phyloP scores from a whole-genome alignment of 805 yeast species.

The Wickerhamomyces mucosus region DNA sequence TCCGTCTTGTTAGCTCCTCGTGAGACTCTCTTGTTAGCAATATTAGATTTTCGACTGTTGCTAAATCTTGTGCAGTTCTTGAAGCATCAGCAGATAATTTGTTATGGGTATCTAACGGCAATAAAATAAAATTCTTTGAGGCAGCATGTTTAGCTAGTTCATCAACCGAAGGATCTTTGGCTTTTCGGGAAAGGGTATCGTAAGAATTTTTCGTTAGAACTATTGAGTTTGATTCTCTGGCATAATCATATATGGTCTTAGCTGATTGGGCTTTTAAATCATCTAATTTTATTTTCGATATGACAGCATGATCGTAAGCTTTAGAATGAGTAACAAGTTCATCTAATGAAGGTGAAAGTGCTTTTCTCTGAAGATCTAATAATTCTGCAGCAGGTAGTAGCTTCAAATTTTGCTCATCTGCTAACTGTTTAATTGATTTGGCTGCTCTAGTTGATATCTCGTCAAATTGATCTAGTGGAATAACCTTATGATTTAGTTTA shows the following conservation, averaged over 20 bases:
- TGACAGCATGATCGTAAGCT: slow-evolving; percentile 5
- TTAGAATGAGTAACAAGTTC: slow-evolving; percentile 5
- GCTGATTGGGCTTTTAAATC: slow-evolving; percentile 7
- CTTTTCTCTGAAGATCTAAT: slow-evolving; percentile 9
- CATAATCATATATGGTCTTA: slow-evolving; percentile 18
- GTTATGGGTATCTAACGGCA: slow-evolving; percentile 9
- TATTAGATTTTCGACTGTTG: slow-evolving; percentile 10
- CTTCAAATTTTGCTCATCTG: slow-evolving; percentile 6
- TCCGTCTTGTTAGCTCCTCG: slow-evolving; percentile 3
- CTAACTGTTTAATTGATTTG: slow-evolving; percentile 12
- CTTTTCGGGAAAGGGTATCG: slow-evolving; percentile 4
- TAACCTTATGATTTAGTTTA: slow-evolving; percentile 8
- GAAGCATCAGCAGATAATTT: slow-evolving; percentile 7
- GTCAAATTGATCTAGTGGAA: slow-evolving; percentile 14
- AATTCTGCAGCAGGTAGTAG: slow-evolving; percentile 5
- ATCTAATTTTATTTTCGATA: slow-evolving; percentile 8
- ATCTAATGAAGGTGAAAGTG: slow-evolving; percentile 10
- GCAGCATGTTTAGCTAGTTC: slow-evolving; percentile 5
- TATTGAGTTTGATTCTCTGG: slow-evolving; percentile 17
- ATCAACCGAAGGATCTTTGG: slow-evolving; percentile 6
- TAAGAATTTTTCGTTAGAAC: slow-evolving; percentile 7
- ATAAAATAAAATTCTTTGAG: slow-evolving; percentile 5
- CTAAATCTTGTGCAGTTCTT: slow-evolving; percentile 17
- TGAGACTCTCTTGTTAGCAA: slow-evolving; percentile 9
- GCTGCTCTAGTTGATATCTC: slow-evolving; percentile 7